phyloP scores from a whole-genome alignment of 1,284 basidiomycete species.

The Athelia psychrophila region DNA sequence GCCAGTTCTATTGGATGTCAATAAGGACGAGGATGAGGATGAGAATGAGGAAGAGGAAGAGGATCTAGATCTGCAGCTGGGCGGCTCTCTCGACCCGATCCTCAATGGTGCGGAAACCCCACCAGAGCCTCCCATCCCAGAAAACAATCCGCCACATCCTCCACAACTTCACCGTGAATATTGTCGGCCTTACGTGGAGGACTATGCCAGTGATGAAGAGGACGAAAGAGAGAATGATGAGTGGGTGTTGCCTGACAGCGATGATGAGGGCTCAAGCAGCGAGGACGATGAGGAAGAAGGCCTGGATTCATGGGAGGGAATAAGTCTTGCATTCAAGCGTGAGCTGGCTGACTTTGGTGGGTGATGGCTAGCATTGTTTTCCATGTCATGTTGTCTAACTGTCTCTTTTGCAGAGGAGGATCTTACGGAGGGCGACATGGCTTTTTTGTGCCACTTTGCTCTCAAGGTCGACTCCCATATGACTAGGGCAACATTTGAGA shows the following conservation, averaged over 20 bases:
- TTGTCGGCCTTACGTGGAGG: too few relatives aligned
- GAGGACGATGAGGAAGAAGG: constrained; percentile 9
- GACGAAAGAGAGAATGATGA: too few relatives aligned
- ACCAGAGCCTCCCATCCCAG: too few relatives aligned
- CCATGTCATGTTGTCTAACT: neutral
- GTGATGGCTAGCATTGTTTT: constrained; percentile 2
- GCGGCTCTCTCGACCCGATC: too few relatives aligned
- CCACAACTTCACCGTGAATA: too few relatives aligned
- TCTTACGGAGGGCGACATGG: neutral
- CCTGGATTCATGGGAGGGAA: constrained; percentile 14
- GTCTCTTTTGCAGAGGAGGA: neutral
- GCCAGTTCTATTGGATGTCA: too few relatives aligned
- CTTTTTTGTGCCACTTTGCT: constrained; percentile 9
- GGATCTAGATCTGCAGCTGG: constrained; percentile 1
- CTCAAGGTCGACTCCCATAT: constrained; percentile 9
- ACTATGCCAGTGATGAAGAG: too few relatives aligned
- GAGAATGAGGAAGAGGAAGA: constrained; percentile 4
- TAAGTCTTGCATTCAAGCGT: constrained; percentile 15
- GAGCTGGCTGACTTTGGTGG: constrained; percentile 15
- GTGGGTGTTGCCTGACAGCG: neutral
- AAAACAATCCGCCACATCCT: too few relatives aligned
- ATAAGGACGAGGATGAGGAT: constrained; percentile 1
- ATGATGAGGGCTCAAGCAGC: neutral
- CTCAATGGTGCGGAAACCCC: too few relatives aligned
- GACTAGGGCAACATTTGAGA: constrained; percentile 2